Conservation (phyloP, 805 yeast species). For the Pichia nakasei region DNA sequence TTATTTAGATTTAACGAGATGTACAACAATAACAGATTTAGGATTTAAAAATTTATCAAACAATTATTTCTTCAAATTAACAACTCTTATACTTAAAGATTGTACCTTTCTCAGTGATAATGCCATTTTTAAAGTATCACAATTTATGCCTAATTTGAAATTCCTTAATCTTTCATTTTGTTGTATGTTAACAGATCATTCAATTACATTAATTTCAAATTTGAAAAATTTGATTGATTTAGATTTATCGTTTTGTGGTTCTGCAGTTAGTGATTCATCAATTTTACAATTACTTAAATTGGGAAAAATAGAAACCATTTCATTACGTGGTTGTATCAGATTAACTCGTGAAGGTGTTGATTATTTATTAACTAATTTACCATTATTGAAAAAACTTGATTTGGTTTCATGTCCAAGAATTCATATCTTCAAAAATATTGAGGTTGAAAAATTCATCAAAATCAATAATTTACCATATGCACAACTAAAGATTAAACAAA, state of each 20-base stretch:
- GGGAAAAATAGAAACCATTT: conserved; percentile 37
- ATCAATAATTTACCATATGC: conserved; percentile 43
- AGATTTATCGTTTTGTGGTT: conserved; percentile 67
- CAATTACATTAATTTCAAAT: conserved; percentile 56
- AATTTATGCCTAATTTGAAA: conserved; percentile 50
- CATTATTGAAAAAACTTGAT: conserved; percentile 43
- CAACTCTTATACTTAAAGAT: conserved; percentile 49
- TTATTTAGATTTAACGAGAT: conserved; percentile 56
- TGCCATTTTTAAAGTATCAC: conserved; percentile 52
- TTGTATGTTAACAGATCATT: conserved; percentile 62
- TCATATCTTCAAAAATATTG: conserved; percentile 51
- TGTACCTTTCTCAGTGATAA: conserved; percentile 67
- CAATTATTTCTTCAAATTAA: conserved; percentile 44
- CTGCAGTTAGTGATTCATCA: conserved; percentile 70
- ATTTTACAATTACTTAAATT: conserved; percentile 52
- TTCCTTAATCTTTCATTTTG: conserved; percentile 61
- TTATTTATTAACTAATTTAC: conserved; percentile 48
- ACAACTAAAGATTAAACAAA: conserved; percentile 41
- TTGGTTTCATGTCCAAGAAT: conserved; percentile 68
- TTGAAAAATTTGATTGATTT: conserved; percentile 46
- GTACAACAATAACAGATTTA: conserved; percentile 68
- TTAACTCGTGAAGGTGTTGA: conserved; percentile 75
- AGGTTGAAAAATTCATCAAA: conserved; percentile 46
- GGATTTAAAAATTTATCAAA: conserved; percentile 64
- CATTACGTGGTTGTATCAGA: conserved; percentile 61